Evolutionary conservation across 176 grass and related monocot species (phyloP).

Genomic region (Bromus sterilis): DNA sequence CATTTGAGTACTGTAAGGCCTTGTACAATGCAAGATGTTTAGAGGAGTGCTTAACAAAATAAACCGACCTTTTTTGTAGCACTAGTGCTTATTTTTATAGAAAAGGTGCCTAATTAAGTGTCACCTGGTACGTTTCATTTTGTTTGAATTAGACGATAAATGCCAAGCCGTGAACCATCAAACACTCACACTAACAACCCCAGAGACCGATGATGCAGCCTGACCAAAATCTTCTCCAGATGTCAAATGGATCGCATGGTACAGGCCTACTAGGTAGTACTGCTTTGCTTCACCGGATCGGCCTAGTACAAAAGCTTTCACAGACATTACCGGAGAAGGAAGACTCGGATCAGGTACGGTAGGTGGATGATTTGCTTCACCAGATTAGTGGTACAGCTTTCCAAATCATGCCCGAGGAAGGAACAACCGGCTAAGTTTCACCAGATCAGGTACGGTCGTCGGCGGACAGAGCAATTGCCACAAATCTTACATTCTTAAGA

Average conservation of each 20-base stretch:
- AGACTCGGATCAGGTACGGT: background rate
- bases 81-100: no score
- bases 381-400: background rate
- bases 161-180: background rate
- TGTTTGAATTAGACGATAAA: conserved; percentile 11
- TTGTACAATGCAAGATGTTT: no score
- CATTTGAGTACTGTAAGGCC: no score
- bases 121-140: no score
- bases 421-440: background rate
- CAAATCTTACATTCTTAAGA: no score
- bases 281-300: conserved; percentile 4
- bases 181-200: background rate
- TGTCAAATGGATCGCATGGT: background rate
- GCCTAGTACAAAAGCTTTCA: background rate
- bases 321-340: background rate
- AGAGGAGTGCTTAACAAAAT: no score
- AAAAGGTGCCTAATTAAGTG: no score
- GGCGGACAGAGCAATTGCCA: no score
- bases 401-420: background rate
- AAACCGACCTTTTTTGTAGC: no score
- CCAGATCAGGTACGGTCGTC: background rate
- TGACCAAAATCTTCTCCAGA: conserved; percentile 7
- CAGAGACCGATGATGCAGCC: background rate
- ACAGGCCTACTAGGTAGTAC: background rate
- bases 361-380: background rate